These are phyloP conservation scores for Fusarium drepaniforme DNA, from an alignment of 2,329 filamentous ascomycete species.

Conservation along the genomic window DNA sequence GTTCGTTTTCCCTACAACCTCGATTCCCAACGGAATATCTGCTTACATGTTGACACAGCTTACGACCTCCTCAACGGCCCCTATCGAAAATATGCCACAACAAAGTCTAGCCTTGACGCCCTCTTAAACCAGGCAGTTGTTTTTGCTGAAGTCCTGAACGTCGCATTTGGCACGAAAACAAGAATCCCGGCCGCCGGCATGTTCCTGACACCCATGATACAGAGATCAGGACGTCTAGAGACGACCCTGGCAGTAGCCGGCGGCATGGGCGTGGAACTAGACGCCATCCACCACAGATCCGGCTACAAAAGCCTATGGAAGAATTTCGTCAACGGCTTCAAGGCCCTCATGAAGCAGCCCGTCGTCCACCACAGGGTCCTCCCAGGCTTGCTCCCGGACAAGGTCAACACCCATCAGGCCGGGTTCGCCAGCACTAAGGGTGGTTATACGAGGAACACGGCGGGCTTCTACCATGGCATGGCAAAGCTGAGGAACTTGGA, in stretches of 20 bases:
- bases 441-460: conserved; percentile 82
- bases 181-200: conserved; percentile 81
- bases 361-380: conserved; percentile 51
- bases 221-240: conserved; percentile 61
- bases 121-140: conserved; percentile 76
- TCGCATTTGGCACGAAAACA: conserved; percentile 81
- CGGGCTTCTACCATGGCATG: conserved; percentile 90
- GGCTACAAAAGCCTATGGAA: conserved; percentile 81
- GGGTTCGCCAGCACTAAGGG: conserved; percentile 75
- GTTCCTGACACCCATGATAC: conserved; percentile 65
- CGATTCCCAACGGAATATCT: not conserved
- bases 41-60: conserved; percentile 55
- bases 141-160: conserved; percentile 79
- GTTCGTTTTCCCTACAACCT: conserved; percentile 49
- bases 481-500: conserved; percentile 80
- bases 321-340: conserved; percentile 75
- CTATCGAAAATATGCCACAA: conserved; percentile 61
- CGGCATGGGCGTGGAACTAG: conserved; percentile 85
- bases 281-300: conserved; percentile 52
- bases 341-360: conserved; percentile 73
- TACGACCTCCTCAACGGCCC: conserved; percentile 81
- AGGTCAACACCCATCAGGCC: conserved; percentile 74
- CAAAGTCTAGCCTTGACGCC: conserved; percentile 60
- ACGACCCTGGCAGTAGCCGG: conserved; percentile 84
- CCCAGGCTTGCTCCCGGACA: conserved; percentile 82